Base-by-base conservation (phyloP, 129 eudicot species). In the Pulicaria dysenterica region DNA sequence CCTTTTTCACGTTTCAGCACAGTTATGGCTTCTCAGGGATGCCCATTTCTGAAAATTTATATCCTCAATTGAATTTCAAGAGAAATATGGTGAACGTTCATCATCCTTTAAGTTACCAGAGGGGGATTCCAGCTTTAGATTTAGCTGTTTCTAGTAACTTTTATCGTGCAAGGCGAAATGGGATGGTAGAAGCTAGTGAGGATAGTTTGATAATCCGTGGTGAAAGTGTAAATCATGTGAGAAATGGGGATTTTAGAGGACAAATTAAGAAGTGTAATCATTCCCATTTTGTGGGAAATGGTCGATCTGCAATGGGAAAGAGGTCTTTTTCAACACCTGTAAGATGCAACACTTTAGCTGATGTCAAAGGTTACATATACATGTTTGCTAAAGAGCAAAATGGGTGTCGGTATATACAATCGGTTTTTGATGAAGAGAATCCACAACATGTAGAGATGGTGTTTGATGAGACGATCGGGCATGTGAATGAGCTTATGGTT, bases 391-490 rank as follows among this genome's bases (percentile, higher is more conserved):
- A 88, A 79, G 92, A 88, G 56, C 97, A 91, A 74, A 51, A 75
- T 17, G 97, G 97, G 58, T 91, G 92, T 66, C 86, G 95, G 6
- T 88, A 67, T 48, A 67, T 91, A 55, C 97, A 91, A 58, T 72
- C 68, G n/a, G 81, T 72, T 58, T 82, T 88, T 67, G 92, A 82
- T 41, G 87, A 82, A 9, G 90, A 89, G 15, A 75, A 75, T 67
- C 44, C 62, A 36, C 78, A 76, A 76, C 95, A 91, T 58, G 82
- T 84, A 42, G 72, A 88, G 12, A 67, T 76, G 61, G 84, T 91
- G 41, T 91, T 91, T 55, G 47, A 58, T 62, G 95, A 86, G 69
- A 75, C 85, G 3, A 67, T 88, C 40, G 75, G 77, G 55, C 85
- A 86, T 70, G 79, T 82, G 69, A 80, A 67, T 13, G 95, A 86